These are phyloP conservation scores for Vitis hybrid DNA, from an alignment of 177 flowering plant genomes.

Conservation along the genomic window DNA sequence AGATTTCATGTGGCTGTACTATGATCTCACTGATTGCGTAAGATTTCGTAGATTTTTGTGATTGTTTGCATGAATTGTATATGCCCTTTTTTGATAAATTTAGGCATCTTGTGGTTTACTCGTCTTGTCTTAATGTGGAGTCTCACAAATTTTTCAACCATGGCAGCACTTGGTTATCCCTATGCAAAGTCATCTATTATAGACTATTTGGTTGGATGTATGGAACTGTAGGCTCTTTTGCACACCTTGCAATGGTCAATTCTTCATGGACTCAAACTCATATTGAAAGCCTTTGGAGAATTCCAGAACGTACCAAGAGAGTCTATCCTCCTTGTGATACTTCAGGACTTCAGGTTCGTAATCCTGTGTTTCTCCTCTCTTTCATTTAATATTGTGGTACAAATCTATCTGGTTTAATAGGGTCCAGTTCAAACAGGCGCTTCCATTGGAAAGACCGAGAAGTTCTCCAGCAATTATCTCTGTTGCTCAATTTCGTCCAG, in stretches of 20 bases:
- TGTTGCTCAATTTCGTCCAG: constrained; percentile 96
- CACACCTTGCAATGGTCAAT: constrained; percentile 93
- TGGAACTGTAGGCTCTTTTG: constrained; percentile 81
- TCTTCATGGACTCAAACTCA: constrained; percentile 92
- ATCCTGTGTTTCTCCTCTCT: background rate
- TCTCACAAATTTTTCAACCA: constrained; percentile 3
- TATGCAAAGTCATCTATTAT: constrained; percentile 72
- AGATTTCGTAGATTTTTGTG: background rate
- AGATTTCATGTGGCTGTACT: too few species aligned
- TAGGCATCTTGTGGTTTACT: background rate
- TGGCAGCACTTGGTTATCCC: constrained; percentile 71
- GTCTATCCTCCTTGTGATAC: constrained; percentile 99
- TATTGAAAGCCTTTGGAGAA: constrained; percentile 78
- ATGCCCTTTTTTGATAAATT: background rate
- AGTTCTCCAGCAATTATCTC: constrained; percentile 54
- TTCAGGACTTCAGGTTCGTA: constrained; percentile 78
- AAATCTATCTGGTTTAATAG: constrained; percentile 2
- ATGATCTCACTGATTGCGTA: too few species aligned
- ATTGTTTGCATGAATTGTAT: background rate
- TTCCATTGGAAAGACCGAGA: constrained; percentile 65
- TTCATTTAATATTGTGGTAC: background rate
- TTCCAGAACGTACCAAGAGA: constrained; percentile 56
- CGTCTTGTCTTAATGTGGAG: background rate
- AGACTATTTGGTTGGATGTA: constrained; percentile 79
- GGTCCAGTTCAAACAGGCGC: constrained; percentile 45